These are phyloP conservation scores for Areca catechu DNA, from an alignment of 176 grass and related monocot genomes.

Conservation along the genomic window DNA sequence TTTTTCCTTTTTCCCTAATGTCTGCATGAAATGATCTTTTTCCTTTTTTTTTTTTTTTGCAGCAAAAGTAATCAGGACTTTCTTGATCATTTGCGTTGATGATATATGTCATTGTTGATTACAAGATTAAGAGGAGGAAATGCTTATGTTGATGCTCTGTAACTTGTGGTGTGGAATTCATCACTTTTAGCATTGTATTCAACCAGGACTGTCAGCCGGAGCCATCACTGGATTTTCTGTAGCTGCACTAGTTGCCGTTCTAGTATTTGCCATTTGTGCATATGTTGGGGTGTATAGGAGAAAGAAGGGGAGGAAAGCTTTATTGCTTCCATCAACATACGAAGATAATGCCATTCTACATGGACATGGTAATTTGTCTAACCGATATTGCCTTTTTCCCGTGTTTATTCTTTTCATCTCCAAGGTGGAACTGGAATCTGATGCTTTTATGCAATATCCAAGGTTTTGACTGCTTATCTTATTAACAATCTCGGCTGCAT, in stretches of 20 bases:
- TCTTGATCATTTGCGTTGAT: background rate
- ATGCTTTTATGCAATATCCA: too few relatives aligned
- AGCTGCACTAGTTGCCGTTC: slow-evolving; percentile 1
- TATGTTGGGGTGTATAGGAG: slow-evolving; percentile 3
- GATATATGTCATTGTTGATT: background rate
- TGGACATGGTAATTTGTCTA: slow-evolving; percentile 4
- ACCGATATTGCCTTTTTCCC: slow-evolving; percentile 3
- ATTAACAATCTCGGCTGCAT: too few relatives aligned
- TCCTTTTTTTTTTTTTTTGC: background rate
- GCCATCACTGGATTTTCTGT: background rate
- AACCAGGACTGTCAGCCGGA: slow-evolving; percentile 2
- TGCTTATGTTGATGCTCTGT: too few relatives aligned
- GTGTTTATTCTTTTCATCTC: background rate
- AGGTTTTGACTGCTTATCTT: too few relatives aligned
- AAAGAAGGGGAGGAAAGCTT: slow-evolving; percentile 2
- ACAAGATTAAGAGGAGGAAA: background rate
- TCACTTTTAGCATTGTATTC: background rate
- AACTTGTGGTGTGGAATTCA: background rate
- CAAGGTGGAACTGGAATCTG: background rate
- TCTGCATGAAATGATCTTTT: background rate
- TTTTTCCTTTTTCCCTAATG: background rate
- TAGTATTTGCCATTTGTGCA: background rate
- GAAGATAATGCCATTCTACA: background rate
- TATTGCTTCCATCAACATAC: background rate
- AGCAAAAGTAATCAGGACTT: slow-evolving; percentile 3